phyloP scores from a whole-genome alignment of 768 basidiomycete species.

The Mycena alexandri region DNA sequence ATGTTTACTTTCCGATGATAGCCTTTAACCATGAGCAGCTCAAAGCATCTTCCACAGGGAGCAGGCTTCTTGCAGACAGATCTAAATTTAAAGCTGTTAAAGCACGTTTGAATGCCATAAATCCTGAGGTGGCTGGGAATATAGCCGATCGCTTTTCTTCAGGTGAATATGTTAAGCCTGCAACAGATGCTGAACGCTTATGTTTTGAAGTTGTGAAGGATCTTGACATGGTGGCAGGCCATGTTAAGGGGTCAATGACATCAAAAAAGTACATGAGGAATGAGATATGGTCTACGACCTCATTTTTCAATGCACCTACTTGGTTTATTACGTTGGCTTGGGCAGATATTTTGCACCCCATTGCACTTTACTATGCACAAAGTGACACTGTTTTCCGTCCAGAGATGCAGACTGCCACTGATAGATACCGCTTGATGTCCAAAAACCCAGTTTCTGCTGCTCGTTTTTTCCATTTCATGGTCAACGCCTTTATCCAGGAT shows the following conservation, averaged over 20 bases:
- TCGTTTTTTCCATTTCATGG: slow-evolving; percentile 49
- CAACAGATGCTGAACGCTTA: slow-evolving; percentile 47
- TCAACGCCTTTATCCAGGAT: slow-evolving; percentile 44
- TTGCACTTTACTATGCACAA: slow-evolving; percentile 8
- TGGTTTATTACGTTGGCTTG: slow-evolving; percentile 53
- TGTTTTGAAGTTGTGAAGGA: slow-evolving; percentile 51
- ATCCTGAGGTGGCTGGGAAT: slow-evolving; percentile 38
- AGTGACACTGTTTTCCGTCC: not conserved
- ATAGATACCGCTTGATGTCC: not conserved
- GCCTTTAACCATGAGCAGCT: slow-evolving; percentile 39
- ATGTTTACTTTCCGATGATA: slow-evolving; percentile 46
- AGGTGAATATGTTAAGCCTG: slow-evolving; percentile 43
- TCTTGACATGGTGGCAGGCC: slow-evolving; percentile 50
- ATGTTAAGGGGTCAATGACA: slow-evolving; percentile 45
- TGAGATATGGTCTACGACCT: slow-evolving; percentile 49
- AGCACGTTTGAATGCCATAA: slow-evolving; percentile 36
- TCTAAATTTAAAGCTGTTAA: slow-evolving; percentile 44
- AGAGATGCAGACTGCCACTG: not conserved
- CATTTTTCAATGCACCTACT: slow-evolving; percentile 41
- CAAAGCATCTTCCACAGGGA: slow-evolving; percentile 41
- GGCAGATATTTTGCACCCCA: slow-evolving; percentile 27
- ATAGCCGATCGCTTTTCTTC: slow-evolving; percentile 39
- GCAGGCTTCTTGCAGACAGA: slow-evolving; percentile 47
- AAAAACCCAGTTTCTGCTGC: slow-evolving; percentile 48
- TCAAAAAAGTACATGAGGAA: slow-evolving; percentile 47